Evolutionary conservation across 2,329 filamentous ascomycete genomes (phyloP).

Genomic region (Cladosporium sp.): DNA sequence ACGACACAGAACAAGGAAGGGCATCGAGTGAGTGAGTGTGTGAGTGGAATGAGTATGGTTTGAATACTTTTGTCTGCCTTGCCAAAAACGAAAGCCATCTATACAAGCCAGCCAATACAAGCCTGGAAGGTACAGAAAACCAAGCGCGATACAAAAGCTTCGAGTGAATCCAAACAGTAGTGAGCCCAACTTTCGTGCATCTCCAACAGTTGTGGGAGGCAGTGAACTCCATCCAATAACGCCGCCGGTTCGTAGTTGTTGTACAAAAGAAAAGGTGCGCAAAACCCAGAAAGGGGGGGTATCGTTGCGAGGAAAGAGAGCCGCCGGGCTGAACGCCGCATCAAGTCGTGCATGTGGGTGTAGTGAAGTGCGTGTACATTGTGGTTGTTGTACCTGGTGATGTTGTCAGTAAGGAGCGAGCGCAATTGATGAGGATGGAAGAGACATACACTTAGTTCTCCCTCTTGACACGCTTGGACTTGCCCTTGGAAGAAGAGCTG

Average conservation of each 20-base stretch:
- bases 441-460: conserved; percentile 2
- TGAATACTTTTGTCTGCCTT: background rate
- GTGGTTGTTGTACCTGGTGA: background rate
- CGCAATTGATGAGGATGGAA: background rate
- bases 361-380: background rate
- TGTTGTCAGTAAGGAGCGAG: background rate
- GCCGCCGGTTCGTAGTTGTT: background rate
- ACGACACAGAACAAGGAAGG: background rate
- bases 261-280: background rate
- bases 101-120: conserved; percentile 4
- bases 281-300: conserved; percentile 4
- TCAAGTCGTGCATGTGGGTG: background rate
- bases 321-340: background rate
- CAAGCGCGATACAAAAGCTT: conserved; percentile 9
- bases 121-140: conserved; percentile 1
- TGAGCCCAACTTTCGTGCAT: background rate
- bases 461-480: conserved; percentile 1
- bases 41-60: background rate
- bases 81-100: background rate
- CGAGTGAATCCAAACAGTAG: background rate
- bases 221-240: background rate
- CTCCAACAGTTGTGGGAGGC: background rate
- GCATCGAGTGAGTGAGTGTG: background rate
- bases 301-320: background rate
- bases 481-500: conserved; percentile 4